Evolutionary conservation across 352 stramenopile species (phyloP).

Genomic region (Aphanomyces euteiches): DNA sequence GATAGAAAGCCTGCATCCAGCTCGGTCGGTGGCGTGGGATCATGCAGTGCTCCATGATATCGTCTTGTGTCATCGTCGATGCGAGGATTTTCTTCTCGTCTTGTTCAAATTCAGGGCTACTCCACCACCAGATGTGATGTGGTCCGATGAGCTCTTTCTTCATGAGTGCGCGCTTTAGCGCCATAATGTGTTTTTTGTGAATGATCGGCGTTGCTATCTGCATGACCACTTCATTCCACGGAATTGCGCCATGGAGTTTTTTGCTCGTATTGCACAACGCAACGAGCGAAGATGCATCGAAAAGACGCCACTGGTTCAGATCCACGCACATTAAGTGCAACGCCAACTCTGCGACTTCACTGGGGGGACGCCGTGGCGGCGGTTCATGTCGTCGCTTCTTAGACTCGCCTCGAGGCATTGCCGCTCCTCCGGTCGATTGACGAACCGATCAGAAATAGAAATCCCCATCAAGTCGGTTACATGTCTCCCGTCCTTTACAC

Average conservation of each 20-base stretch:
- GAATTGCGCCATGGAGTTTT: background rate
- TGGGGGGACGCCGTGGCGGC: slow-evolving; percentile 1
- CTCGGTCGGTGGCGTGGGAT: slow-evolving; percentile 5
- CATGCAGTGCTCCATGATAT: slow-evolving; percentile 22
- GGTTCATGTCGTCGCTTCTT: slow-evolving; percentile 17
- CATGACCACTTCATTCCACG: slow-evolving; percentile 13
- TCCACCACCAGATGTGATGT: slow-evolving; percentile 13
- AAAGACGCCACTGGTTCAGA: slow-evolving; percentile 19
- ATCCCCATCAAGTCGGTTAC: background rate
- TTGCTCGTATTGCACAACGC: slow-evolving; percentile 20
- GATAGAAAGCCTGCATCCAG: slow-evolving; percentile 20
- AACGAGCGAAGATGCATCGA: slow-evolving; percentile 1
- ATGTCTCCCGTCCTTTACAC: too few species aligned
- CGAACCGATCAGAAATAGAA: slow-evolving; percentile 1
- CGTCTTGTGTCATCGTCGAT: background rate
- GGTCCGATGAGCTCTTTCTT: slow-evolving; percentile 19
- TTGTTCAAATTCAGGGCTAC: slow-evolving; percentile 10
- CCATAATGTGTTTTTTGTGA: background rate
- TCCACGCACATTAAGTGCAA: slow-evolving; percentile 14
- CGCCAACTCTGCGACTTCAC: slow-evolving; percentile 11
- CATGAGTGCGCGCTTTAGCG: slow-evolving; percentile 4
- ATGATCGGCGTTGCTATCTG: background rate
- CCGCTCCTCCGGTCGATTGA: background rate
- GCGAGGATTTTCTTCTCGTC: background rate
- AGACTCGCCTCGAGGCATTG: background rate